A percentile compares a stretch with the other conserved stretches of the same genome.
phyloP scores from a whole-genome alignment of 495 filamentous ascomycete species.

The Penicillium roqueforti region DNA sequence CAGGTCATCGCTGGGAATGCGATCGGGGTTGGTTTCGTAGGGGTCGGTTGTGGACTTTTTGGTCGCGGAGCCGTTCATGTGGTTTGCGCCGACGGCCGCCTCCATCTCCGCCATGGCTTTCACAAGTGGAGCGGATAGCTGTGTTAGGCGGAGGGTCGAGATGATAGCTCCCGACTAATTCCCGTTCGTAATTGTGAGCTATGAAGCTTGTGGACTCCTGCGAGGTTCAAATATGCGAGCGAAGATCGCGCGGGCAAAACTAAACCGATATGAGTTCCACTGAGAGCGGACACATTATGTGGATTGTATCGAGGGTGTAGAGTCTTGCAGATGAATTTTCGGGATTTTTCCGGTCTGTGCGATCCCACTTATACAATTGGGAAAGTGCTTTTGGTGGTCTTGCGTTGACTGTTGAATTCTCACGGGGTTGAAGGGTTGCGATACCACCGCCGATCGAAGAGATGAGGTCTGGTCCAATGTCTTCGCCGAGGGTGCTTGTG shows the following conservation, averaged over 20 bases:
- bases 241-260: slow-evolving; percentile 16
- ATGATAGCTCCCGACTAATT: neutral
- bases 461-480: neutral
- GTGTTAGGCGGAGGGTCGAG: neutral
- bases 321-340: neutral
- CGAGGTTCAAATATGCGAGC: slow-evolving; percentile 8
- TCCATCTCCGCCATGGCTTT: slow-evolving; percentile 29
- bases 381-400: neutral
- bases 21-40: slow-evolving; percentile 36
- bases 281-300: slow-evolving; percentile 28
- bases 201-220: neutral
- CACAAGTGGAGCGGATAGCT: neutral
- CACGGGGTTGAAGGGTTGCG: slow-evolving; percentile 1
- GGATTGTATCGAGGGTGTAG: slow-evolving; percentile 7
- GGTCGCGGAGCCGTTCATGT: slow-evolving; percentile 26
- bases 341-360: neutral
- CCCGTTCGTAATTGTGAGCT: neutral
- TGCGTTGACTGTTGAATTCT: slow-evolving; percentile 1
- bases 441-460: slow-evolving; percentile 3
- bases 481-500: neutral
- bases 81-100: slow-evolving; percentile 17
- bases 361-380: neutral
- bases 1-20: slow-evolving; percentile 35
- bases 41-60: slow-evolving; percentile 21
- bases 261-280: slow-evolving; percentile 21